phyloP scores from a whole-genome alignment of 495 filamentous ascomycete genomes.

The Neurospora terricola region DNA sequence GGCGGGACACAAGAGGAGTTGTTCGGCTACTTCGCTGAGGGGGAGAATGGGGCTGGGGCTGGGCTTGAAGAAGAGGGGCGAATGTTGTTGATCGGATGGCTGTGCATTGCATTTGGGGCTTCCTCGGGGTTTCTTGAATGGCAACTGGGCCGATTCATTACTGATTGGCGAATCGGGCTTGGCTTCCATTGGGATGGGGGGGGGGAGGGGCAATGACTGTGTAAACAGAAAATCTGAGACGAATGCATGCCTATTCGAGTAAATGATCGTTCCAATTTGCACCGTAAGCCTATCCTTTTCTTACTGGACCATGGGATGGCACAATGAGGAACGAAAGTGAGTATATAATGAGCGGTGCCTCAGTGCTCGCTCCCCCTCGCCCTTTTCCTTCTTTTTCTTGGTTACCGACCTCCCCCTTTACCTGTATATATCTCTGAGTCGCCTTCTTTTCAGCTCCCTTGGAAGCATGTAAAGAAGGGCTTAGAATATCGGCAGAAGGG shows the following conservation, averaged over 20 bases:
- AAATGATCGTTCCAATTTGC: too few species aligned
- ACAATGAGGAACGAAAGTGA: too few species aligned
- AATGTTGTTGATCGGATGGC: background rate
- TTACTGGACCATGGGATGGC: too few species aligned
- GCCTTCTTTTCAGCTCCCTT: background rate
- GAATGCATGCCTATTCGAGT: too few species aligned
- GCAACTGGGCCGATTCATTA: too few species aligned
- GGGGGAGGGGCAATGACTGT: too few species aligned
- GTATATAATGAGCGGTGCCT: background rate
- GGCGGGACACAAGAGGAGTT: background rate
- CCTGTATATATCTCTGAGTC: background rate
- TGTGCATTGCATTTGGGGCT: background rate
- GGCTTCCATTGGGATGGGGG: too few species aligned
- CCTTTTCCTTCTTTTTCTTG: background rate
- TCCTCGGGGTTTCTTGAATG: too few species aligned
- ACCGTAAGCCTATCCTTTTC: too few species aligned
- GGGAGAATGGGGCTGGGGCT: background rate
- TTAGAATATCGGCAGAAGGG: background rate
- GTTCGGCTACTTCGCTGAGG: background rate
- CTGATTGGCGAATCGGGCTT: too few species aligned
- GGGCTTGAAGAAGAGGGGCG: background rate
- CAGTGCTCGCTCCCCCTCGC: background rate
- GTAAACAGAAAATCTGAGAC: too few species aligned
- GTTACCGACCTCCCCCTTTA: background rate
- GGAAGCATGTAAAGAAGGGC: background rate